These are phyloP conservation scores for Claviceps sp. DNA, from an alignment of 2,329 filamentous ascomycete genomes.

Conservation along the genomic window DNA sequence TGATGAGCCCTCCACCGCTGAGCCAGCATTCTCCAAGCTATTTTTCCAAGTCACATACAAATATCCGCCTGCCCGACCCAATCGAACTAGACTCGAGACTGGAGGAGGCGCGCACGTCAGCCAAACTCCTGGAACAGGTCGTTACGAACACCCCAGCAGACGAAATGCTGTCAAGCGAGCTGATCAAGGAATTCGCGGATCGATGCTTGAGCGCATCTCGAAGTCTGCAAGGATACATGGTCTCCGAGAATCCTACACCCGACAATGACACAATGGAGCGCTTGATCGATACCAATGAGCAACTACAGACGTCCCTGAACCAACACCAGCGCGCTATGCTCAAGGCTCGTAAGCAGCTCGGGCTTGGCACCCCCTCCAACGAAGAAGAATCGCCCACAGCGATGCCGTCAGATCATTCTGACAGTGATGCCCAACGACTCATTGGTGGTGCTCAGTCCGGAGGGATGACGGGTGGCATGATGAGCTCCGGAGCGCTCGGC, in stretches of 20 bases:
- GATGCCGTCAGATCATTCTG: slow-evolving; percentile 16
- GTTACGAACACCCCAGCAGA: slow-evolving; percentile 69
- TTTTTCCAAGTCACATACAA: slow-evolving; percentile 38
- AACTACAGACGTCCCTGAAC: slow-evolving; percentile 67
- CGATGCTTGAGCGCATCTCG: slow-evolving; percentile 70
- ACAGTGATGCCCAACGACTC: slow-evolving; percentile 2
- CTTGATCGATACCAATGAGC: slow-evolving; percentile 89
- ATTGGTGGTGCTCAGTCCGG: not conserved
- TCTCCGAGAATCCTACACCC: slow-evolving; percentile 61
- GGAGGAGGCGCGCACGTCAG: slow-evolving; percentile 81
- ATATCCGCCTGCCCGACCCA: slow-evolving; percentile 46
- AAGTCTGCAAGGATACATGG: slow-evolving; percentile 78
- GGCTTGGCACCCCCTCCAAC: slow-evolving; percentile 19
- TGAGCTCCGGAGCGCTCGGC: not conserved
- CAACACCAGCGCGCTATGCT: slow-evolving; percentile 72
- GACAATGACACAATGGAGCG: slow-evolving; percentile 92
- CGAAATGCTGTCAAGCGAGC: slow-evolving; percentile 70
- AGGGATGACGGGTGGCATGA: not conserved
- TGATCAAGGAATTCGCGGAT: slow-evolving; percentile 83
- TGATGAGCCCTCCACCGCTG: slow-evolving; percentile 5
- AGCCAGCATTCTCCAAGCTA: slow-evolving; percentile 40
- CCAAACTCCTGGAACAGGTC: slow-evolving; percentile 83
- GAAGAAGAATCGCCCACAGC: slow-evolving; percentile 13
- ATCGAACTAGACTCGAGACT: slow-evolving; percentile 70
- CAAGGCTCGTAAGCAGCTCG: slow-evolving; percentile 44